phyloP scores from a whole-genome alignment of 116 monocot genomes.

The Zostera marina region DNA sequence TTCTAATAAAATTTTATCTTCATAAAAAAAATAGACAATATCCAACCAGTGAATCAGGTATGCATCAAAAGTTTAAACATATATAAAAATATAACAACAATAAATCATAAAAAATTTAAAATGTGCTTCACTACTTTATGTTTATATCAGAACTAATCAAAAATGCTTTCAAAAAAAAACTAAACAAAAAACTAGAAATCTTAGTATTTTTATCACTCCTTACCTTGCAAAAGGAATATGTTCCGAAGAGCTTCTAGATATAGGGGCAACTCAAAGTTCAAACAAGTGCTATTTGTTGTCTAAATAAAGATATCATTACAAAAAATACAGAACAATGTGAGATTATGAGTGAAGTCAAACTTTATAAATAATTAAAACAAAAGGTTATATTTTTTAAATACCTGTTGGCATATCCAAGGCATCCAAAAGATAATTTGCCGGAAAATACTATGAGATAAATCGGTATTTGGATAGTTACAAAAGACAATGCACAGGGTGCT shows the following conservation, averaged over 20 bases:
- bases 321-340: background rate
- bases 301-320: slow-evolving; percentile 16
- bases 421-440: slow-evolving; percentile 59
- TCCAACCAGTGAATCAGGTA: too few species aligned
- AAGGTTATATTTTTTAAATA: slow-evolving; percentile 1
- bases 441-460: slow-evolving; percentile 35
- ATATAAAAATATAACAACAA: background rate
- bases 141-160: too few species aligned
- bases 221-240: slow-evolving; percentile 46
- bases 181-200: background rate
- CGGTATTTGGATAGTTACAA: slow-evolving; percentile 20
- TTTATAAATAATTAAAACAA: background rate
- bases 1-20: too few species aligned
- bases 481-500: slow-evolving; percentile 52
- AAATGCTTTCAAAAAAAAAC: too few species aligned
- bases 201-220: background rate
- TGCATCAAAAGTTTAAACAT: background rate
- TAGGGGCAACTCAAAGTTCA: slow-evolving; percentile 31
- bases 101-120: background rate
- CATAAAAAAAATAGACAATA: background rate
- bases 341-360: background rate
- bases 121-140: background rate
- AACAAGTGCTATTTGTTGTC: slow-evolving; percentile 17
- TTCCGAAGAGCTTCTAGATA: slow-evolving; percentile 64
- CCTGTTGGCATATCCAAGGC: slow-evolving; percentile 77